phyloP scores from a whole-genome alignment of 495 filamentous ascomycete species.

The Terfezia claveryi region DNA sequence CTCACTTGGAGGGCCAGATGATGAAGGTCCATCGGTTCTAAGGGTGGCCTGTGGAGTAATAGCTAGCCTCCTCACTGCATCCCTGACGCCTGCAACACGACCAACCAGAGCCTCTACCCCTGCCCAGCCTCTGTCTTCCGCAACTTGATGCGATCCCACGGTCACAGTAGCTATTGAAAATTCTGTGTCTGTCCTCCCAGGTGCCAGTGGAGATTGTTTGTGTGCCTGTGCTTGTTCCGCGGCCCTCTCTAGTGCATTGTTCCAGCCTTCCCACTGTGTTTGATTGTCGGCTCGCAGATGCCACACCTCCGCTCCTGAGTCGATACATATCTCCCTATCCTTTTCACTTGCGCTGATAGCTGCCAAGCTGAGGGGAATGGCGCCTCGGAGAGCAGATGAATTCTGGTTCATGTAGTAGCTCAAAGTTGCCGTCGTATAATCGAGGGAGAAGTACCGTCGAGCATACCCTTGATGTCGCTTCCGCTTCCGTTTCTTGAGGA shows the following conservation, averaged over 20 bases:
- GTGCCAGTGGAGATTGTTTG: slow-evolving; percentile 2
- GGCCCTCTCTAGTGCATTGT: slow-evolving; percentile 59
- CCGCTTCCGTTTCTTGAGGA: slow-evolving; percentile 66
- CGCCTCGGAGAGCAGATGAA: slow-evolving; percentile 70
- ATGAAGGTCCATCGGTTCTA: slow-evolving; percentile 16
- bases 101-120: slow-evolving; percentile 64
- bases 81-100: slow-evolving; percentile 63
- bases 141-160: slow-evolving; percentile 1
- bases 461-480: slow-evolving; percentile 90
- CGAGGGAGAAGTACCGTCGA: slow-evolving; percentile 77
- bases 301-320: slow-evolving; percentile 93
- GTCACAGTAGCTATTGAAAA: slow-evolving; percentile 1
- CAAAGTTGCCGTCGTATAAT: slow-evolving; percentile 72
- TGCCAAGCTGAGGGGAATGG: slow-evolving; percentile 76
- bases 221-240: slow-evolving; percentile 20
- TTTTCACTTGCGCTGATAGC: slow-evolving; percentile 73
- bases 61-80: slow-evolving; percentile 65
- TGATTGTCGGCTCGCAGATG: slow-evolving; percentile 67
- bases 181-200: slow-evolving; percentile 12
- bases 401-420: slow-evolving; percentile 91
- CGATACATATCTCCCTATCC: slow-evolving; percentile 78
- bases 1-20: slow-evolving; percentile 5
- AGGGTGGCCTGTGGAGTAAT: slow-evolving; percentile 40
- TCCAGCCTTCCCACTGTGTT: slow-evolving; percentile 74
- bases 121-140: slow-evolving; percentile 64